Percentiles rank a stretch among this genome's conserved stretches.
These are phyloP conservation scores for Ganoderma boninense DNA, from an alignment of 1,284 basidiomycete genomes.

Conservation along the genomic window DNA sequence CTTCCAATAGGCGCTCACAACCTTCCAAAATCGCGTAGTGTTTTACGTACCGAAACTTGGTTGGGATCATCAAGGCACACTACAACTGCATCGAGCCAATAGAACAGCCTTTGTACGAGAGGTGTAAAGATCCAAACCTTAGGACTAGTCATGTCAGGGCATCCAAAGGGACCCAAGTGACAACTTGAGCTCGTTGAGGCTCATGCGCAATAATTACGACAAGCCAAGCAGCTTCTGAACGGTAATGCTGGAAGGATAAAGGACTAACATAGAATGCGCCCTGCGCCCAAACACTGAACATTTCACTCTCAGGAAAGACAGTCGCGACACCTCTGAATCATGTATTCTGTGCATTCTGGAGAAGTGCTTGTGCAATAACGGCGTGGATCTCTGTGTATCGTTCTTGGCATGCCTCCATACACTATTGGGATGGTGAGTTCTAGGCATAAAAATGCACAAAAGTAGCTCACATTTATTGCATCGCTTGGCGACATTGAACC, in stretches of 20 bases:
- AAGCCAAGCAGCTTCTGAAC: no score
- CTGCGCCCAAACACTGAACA: background rate
- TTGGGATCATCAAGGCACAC: background rate
- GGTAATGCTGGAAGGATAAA: background rate
- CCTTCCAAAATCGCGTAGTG: background rate
- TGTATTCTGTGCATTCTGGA: conserved; percentile 48
- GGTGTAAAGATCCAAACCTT: background rate
- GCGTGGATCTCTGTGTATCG: conserved; percentile 78
- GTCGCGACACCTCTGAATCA: conserved; percentile 9
- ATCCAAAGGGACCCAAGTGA: background rate
- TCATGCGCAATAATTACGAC: no score
- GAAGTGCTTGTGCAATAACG: conserved; percentile 74
- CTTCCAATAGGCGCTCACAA: conserved; percentile 6
- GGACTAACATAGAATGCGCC: background rate
- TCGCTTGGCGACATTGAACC: conserved; percentile 66
- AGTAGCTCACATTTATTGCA: conserved; percentile 59
- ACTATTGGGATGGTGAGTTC: conserved; percentile 49
- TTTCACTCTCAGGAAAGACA: background rate
- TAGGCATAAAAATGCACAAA: background rate
- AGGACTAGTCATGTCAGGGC: background rate
- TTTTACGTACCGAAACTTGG: background rate
- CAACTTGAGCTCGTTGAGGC: no score
- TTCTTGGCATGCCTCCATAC: conserved; percentile 71
- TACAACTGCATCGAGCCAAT: background rate
- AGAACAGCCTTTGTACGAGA: background rate